These are phyloP conservation scores for Puya raimondii DNA, from an alignment of 176 grass and related monocot species.

Conservation along the genomic window DNA sequence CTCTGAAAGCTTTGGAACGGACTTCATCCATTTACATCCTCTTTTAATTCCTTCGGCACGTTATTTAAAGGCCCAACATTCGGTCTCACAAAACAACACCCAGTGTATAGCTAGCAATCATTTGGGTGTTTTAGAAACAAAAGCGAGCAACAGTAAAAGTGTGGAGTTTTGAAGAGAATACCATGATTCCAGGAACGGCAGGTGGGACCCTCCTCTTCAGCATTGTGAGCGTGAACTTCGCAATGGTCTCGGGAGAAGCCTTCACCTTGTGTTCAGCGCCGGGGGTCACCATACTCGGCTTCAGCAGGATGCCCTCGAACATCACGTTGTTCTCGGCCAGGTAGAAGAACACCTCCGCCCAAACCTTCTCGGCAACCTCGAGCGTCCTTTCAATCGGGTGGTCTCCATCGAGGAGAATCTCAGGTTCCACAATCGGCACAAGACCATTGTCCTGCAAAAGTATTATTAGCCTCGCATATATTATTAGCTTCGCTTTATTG, in stretches of 20 bases:
- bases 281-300: conserved; percentile 97
- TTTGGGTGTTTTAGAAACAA: neutral
- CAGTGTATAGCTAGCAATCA: no score
- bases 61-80: no score
- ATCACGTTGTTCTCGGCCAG: conserved; percentile 80
- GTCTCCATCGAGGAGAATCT: conserved; percentile 93
- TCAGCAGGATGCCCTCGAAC: conserved; percentile 89
- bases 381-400: conserved; percentile 79
- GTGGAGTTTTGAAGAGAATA: conserved; percentile 16
- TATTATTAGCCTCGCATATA: neutral
- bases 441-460: conserved; percentile 71
- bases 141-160: neutral
- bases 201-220: conserved; percentile 82
- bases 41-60: no score
- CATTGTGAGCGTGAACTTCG: conserved; percentile 67
- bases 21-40: no score
- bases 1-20: no score
- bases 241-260: conserved; percentile 77
- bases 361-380: conserved; percentile 91
- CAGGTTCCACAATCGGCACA: conserved; percentile 94
- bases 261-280: conserved; percentile 93
- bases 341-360: conserved; percentile 97
- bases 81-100: no score
- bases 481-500: neutral
- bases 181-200: conserved; percentile 96